Conservation (phyloP, 176 grass and related monocot species). For the Aechmea fasciata region DNA sequence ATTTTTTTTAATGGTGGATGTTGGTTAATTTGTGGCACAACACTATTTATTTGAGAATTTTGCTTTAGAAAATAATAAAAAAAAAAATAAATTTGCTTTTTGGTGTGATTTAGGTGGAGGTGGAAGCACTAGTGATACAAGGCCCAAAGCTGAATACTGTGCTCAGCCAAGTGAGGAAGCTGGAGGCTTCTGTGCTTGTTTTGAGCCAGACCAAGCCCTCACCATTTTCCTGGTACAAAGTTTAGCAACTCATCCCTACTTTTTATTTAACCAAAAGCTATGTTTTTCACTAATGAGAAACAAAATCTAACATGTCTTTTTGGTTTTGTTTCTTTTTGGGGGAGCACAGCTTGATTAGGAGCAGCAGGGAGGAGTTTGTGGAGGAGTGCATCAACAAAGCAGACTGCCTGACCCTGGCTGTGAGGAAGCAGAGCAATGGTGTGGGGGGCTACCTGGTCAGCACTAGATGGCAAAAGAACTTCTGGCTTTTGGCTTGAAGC, state of each 20-base stretch:
- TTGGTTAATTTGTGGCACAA: neutral
- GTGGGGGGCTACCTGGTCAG: slow-evolving; percentile 77
- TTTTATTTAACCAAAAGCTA: no score
- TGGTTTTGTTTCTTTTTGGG: neutral
- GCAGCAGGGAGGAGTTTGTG: slow-evolving; percentile 68
- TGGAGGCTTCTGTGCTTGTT: slow-evolving; percentile 23
- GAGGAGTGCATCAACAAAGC: slow-evolving; percentile 84
- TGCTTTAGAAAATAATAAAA: neutral
- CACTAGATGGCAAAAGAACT: slow-evolving; percentile 94
- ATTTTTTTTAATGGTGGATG: no score
- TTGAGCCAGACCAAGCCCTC: slow-evolving; percentile 20
- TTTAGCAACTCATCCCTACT: neutral
- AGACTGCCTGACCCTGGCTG: slow-evolving; percentile 77
- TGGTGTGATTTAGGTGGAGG: slow-evolving; percentile 21
- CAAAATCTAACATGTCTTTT: neutral
- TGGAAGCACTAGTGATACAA: slow-evolving; percentile 21
- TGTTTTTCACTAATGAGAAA: no score
- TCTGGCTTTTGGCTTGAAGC: slow-evolving; percentile 75
- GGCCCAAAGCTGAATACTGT: slow-evolving; percentile 23
- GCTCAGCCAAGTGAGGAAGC: slow-evolving; percentile 27
- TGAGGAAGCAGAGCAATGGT: slow-evolving; percentile 74
- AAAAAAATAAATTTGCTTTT: neutral
- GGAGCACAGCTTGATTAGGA: slow-evolving; percentile 50
- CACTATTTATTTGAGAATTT: neutral
- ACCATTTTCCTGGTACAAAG: slow-evolving; percentile 4